These are phyloP conservation scores for Cladosporium cucumerinum DNA, from an alignment of 2,329 filamentous ascomycete genomes.

Conservation along the genomic window DNA sequence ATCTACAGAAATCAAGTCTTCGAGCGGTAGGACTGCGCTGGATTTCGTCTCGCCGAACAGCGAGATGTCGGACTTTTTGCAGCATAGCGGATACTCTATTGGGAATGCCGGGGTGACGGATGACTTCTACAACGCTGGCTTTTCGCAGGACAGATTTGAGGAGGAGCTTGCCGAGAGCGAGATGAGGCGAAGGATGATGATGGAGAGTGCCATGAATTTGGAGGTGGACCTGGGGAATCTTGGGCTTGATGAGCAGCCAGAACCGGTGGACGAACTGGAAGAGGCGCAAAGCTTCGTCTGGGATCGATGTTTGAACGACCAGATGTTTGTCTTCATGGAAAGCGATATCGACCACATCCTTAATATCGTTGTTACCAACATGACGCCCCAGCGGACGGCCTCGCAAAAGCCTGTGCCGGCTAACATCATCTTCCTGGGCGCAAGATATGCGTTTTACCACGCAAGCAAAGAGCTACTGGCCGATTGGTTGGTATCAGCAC, in stretches of 20 bases:
- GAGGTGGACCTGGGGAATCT: conserved; percentile 96
- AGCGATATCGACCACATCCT: conserved; percentile 86
- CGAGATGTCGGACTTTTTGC: conserved; percentile 92
- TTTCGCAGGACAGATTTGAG: conserved; percentile 90
- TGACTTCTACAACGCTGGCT: conserved; percentile 91
- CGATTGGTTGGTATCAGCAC: conserved; percentile 76
- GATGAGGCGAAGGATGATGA: conserved; percentile 95
- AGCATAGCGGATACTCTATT: conserved; percentile 89
- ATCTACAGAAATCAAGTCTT: conserved; percentile 93
- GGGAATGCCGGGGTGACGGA: conserved; percentile 72
- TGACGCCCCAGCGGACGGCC: conserved; percentile 92
- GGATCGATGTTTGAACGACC: conserved; percentile 89
- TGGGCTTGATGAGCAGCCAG: conserved; percentile 90
- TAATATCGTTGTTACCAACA: conserved; percentile 94
- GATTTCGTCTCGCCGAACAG: conserved; percentile 95
- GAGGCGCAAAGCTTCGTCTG: conserved; percentile 94
- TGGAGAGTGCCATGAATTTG: conserved; percentile 93
- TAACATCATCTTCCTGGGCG: conserved; percentile 93
- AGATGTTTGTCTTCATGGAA: conserved; percentile 99
- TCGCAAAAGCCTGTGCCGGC: conserved; percentile 97
- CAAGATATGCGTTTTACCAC: conserved; percentile 95
- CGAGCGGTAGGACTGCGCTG: conserved; percentile 86
- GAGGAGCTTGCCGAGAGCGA: conserved; percentile 97
- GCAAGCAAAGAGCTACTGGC: conserved; percentile 79
- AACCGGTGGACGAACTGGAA: conserved; percentile 82